These are phyloP conservation scores for Cornus controversa DNA, from an alignment of 148 eudicot species.

Conservation along the genomic window DNA sequence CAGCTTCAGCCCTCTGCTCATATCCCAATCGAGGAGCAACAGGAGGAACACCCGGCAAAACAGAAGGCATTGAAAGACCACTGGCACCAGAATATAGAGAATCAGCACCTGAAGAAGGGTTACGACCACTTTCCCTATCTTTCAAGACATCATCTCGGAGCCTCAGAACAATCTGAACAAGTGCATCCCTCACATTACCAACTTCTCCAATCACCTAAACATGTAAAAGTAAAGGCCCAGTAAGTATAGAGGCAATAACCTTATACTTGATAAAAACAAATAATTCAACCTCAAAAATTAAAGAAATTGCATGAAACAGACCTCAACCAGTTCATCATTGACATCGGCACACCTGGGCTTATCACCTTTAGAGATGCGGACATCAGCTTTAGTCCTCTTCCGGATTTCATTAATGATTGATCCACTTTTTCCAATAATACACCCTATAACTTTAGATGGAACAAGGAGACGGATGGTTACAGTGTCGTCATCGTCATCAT, in stretches of 20 bases:
- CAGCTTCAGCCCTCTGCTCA: constrained; percentile 66
- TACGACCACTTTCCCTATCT: constrained; percentile 51
- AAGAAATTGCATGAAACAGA: constrained; percentile 13
- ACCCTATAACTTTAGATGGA: constrained; percentile 79
- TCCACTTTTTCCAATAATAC: constrained; percentile 88
- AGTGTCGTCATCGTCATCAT: constrained; percentile 70
- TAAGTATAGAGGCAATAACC: not conserved
- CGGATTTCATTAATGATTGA: constrained; percentile 87
- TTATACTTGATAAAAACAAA: not conserved
- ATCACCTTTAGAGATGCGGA: constrained; percentile 75
- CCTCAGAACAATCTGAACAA: constrained; percentile 76
- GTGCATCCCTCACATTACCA: constrained; percentile 81
- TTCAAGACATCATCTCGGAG: constrained; percentile 81
- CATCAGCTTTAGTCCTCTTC: constrained; percentile 72
- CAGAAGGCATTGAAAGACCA: constrained; percentile 56
- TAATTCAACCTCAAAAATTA: not conserved
- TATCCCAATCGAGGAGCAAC: constrained; percentile 51
- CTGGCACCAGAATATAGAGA: constrained; percentile 48
- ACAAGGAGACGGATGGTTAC: constrained; percentile 64
- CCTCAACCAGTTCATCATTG: constrained; percentile 79
- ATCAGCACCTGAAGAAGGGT: constrained; percentile 49
- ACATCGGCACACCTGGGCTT: constrained; percentile 65
- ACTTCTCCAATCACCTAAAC: constrained; percentile 74
- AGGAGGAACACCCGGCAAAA: constrained; percentile 46
- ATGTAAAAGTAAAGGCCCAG: not conserved